Conservation (phyloP, 169 alveolate species). For the Cyclospora cayetanensis region DNA sequence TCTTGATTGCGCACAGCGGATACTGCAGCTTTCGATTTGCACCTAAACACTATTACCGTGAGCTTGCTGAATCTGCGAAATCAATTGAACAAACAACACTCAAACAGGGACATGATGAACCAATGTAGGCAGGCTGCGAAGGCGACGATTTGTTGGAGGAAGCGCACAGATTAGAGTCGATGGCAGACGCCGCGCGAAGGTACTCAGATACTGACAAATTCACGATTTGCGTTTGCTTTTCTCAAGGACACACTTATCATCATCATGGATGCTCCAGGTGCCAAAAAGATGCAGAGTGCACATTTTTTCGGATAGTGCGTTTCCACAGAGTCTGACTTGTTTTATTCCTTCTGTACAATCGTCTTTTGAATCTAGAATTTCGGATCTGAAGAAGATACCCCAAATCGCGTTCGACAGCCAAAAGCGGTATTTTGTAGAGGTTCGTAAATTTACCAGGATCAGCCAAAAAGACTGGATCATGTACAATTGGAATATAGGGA, state of each 20-base stretch:
- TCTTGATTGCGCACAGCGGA: not conserved
- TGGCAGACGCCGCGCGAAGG: no score
- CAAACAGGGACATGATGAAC: no score
- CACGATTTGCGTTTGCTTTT: no score
- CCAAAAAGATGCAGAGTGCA: no score
- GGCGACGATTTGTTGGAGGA: not conserved
- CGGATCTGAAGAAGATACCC: not conserved
- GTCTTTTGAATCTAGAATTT: not conserved
- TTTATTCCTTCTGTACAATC: not conserved
- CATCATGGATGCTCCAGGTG: no score
- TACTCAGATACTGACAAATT: no score
- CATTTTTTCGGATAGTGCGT: no score
- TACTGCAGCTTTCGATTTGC: not conserved
- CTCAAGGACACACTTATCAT: no score
- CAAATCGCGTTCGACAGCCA: not conserved
- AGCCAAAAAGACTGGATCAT: not conserved
- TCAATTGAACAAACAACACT: not conserved
- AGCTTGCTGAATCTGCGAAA: no score
- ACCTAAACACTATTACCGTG: not conserved
- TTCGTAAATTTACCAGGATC: not conserved
- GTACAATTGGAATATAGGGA: not conserved
- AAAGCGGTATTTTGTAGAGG: not conserved
- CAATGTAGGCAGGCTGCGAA: not conserved
- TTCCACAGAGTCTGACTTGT: not conserved
- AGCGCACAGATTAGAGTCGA: not conserved